phyloP scores from a whole-genome alignment of 2,329 filamentous ascomycete genomes.

The Triangularia setosa region DNA sequence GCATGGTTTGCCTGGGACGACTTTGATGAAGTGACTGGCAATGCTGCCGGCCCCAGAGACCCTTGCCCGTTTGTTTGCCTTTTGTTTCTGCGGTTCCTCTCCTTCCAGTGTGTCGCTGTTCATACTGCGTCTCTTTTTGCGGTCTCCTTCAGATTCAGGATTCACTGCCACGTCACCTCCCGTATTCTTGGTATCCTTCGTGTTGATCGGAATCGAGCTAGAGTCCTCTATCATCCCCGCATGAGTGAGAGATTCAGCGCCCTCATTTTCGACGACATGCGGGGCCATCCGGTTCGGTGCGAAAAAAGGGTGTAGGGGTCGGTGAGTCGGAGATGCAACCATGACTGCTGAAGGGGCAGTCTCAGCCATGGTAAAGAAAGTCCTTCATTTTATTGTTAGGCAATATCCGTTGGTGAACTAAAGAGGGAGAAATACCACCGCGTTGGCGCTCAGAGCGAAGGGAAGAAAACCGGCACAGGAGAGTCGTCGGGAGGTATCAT shows the following conservation, averaged over 20 bases:
- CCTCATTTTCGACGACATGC: not conserved
- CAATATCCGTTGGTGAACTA: not conserved
- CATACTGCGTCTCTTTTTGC: constrained; percentile 28
- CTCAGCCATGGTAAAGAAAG: constrained; percentile 36
- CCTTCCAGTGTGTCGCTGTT: constrained; percentile 17
- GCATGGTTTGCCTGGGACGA: constrained; percentile 5
- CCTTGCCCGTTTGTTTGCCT: not conserved
- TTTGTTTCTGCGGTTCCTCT: constrained; percentile 20
- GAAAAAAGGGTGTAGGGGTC: constrained; percentile 57
- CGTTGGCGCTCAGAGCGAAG: constrained; percentile 3
- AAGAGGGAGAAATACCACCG: not conserved
- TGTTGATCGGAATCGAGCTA: not conserved
- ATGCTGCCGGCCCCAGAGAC: constrained; percentile 15
- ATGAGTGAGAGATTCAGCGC: not conserved
- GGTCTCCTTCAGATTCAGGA: not conserved
- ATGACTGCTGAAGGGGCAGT: constrained; percentile 32
- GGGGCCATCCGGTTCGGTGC: constrained; percentile 25
- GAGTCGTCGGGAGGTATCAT: constrained; percentile 5
- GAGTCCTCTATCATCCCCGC: not conserved
- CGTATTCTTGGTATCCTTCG: not conserved
- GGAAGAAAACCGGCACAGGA: constrained; percentile 17
- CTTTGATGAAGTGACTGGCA: constrained; percentile 26
- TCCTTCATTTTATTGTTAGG: not conserved
- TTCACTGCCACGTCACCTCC: constrained; percentile 15
- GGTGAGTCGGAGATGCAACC: constrained; percentile 34